Percentiles rank a stretch among this genome's conserved stretches.
phyloP scores from a whole-genome alignment of 2,329 filamentous ascomycete genomes.

The Hymenoscyphus repandus region DNA sequence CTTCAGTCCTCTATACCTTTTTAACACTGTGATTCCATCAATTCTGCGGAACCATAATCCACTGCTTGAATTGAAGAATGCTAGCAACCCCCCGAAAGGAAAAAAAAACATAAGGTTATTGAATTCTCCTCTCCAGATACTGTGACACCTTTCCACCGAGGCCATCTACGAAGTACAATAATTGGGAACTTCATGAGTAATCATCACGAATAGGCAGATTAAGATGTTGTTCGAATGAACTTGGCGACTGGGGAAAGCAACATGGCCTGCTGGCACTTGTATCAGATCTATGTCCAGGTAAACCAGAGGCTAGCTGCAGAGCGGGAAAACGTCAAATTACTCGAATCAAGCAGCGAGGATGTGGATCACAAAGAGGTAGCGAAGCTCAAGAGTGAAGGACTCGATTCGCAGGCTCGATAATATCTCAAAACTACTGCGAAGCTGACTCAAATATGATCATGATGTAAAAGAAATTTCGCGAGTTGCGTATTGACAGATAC shows the following conservation, averaged over 20 bases:
- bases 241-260: constrained; percentile 76
- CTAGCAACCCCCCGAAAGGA: constrained; percentile 48
- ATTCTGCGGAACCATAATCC: too few relatives aligned
- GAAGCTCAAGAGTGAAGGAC: too few relatives aligned
- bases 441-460: too few relatives aligned
- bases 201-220: constrained; percentile 63
- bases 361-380: too few relatives aligned
- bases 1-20: too few relatives aligned
- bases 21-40: too few relatives aligned
- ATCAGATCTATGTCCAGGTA: too few relatives aligned
- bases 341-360: too few relatives aligned
- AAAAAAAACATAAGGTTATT: constrained; percentile 54
- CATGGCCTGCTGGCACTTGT: constrained; percentile 65
- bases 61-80: too few relatives aligned
- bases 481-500: constrained; percentile 62
- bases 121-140: constrained; percentile 86
- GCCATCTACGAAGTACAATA: constrained; percentile 71
- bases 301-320: too few relatives aligned
- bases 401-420: constrained; percentile 66
- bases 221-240: constrained; percentile 67
- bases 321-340: too few relatives aligned
- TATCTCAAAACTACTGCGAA: too few relatives aligned
- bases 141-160: constrained; percentile 74
- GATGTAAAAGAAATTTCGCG: constrained; percentile 63
- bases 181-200: constrained; percentile 70